phyloP scores from a whole-genome alignment of 805 yeast genomes.

The Candida alai region DNA sequence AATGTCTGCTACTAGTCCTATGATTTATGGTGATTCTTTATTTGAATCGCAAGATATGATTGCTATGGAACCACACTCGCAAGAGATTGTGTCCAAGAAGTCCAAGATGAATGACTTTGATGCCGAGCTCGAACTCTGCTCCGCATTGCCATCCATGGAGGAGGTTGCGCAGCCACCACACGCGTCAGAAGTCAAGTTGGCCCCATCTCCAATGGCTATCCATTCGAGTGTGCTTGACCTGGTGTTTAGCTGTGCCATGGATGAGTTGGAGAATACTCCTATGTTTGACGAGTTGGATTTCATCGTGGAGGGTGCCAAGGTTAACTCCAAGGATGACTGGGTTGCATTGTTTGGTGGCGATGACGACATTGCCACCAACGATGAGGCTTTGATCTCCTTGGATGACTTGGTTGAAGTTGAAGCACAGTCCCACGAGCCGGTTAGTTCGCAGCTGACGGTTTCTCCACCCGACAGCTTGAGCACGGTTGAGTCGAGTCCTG shows the following conservation, averaged over 20 bases:
- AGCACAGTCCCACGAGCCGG: slow-evolving; percentile 9
- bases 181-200: neutral
- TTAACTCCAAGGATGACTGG: slow-evolving; percentile 50
- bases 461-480: slow-evolving; percentile 4
- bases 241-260: slow-evolving; percentile 41
- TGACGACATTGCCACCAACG: slow-evolving; percentile 4
- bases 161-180: slow-evolving; percentile 1
- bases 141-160: slow-evolving; percentile 3
- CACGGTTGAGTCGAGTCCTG: slow-evolving; percentile 5
- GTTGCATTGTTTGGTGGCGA: slow-evolving; percentile 48
- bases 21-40: slow-evolving; percentile 18
- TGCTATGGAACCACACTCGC: slow-evolving; percentile 9
- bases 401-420: slow-evolving; percentile 6
- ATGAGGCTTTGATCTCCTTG: slow-evolving; percentile 11
- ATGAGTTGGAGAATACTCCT: slow-evolving; percentile 46
- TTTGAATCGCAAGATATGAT: slow-evolving; percentile 23
- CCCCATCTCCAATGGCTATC: slow-evolving; percentile 51
- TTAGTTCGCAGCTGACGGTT: slow-evolving; percentile 13
- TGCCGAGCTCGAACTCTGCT: slow-evolving; percentile 4
- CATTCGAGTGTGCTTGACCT: slow-evolving; percentile 51
- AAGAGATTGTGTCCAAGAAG: slow-evolving; percentile 2
- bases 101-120: neutral
- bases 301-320: slow-evolving; percentile 36
- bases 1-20: slow-evolving; percentile 24
- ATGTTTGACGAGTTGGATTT: slow-evolving; percentile 57